Evolutionary conservation across 345 rosid species (phyloP), one percentile per base, ranked within the genome.

Genomic region (Bruguiera sexangula): DNA sequence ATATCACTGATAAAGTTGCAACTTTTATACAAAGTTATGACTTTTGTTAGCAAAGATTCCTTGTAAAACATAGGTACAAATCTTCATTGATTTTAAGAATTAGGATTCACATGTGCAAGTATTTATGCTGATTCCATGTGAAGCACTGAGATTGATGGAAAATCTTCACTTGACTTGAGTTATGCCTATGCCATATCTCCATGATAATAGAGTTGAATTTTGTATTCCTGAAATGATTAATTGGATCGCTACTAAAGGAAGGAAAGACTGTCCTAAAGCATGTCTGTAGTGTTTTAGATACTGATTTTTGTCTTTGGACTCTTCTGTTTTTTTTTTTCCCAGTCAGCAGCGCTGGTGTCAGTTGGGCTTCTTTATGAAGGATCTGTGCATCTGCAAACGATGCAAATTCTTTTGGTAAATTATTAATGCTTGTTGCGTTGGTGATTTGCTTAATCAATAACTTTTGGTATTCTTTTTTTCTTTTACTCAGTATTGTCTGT

Each of bases 361-460:
- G 80, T 90, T 60, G 99, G 99, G 77, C 87, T 92, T 77, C 90
- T 95, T 71, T 92, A 76, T 69, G 99, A 95, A 86, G 99, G 97
- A 79, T 89, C 99, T 52, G 93, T 93, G 66, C 97, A 95, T 80
- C 93, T 83, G 8, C 89, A 78, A 76, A 89, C 92, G 60, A 92
- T 92, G 96, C 90, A 95, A 68, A 84, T 82, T 61, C 89, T 95
- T 71, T 74, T 88, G 97, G 97, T 92, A 86, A 69, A 31, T 71
- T 72, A 31, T 64, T 32, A 69, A 22, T 19, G 29, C 58, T 26
- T 48, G 71, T 34, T 67, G 56, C 46, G 24, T 64, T 16, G 56
- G n/a, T 55, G 39, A 46, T 63, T 8, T 37, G 48, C 62, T 30
- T 16, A 50, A 21, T 53, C 20, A 55, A 26, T 43, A 22, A 29